Conservation (phyloP, 2,329 filamentous ascomycete species). For the Fusarium goolgardi region DNA sequence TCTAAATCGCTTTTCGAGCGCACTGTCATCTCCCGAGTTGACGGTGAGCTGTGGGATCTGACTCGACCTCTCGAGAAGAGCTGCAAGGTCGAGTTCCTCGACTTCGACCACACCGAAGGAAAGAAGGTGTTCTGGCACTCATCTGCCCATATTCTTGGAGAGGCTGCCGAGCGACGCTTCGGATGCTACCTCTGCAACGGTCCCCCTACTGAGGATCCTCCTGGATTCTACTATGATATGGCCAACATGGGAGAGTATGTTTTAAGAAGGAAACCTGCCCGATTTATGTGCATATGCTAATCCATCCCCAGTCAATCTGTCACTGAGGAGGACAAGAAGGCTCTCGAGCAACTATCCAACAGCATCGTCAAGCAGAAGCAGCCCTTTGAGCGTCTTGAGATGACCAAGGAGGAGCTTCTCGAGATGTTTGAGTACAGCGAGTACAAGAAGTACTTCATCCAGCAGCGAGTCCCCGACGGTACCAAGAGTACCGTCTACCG, state of each 20-base stretch:
- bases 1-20: constrained; percentile 87
- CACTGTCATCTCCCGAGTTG: constrained; percentile 86
- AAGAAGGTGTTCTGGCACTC: constrained; percentile 99
- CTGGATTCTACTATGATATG: constrained; percentile 98
- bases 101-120: constrained; percentile 74
- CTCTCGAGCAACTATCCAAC: constrained; percentile 81
- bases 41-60: constrained; percentile 91
- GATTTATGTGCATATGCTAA: constrained; percentile 29
- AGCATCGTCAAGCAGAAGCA: constrained; percentile 97
- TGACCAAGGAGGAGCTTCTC: constrained; percentile 90
- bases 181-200: constrained; percentile 94
- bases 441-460: constrained; percentile 98
- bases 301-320: constrained; percentile 70
- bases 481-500: constrained; percentile 94
- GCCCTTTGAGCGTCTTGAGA: constrained; percentile 87
- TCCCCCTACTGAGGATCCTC: constrained; percentile 81
- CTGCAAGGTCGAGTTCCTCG: constrained; percentile 85
- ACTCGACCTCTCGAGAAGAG: constrained; percentile 89
- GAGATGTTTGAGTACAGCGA: constrained; percentile 98
- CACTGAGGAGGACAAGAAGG: constrained; percentile 86
- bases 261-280: background rate
- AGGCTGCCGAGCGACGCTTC: constrained; percentile 90
- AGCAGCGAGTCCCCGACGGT: constrained; percentile 75
- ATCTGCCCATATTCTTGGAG: constrained; percentile 93
- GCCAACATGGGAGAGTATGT: constrained; percentile 62